Evolutionary conservation across 805 yeast genomes (phyloP), one percentile per base, ranked within the genome.

Genomic region (Wickerhamiella vanderwaltii): DNA sequence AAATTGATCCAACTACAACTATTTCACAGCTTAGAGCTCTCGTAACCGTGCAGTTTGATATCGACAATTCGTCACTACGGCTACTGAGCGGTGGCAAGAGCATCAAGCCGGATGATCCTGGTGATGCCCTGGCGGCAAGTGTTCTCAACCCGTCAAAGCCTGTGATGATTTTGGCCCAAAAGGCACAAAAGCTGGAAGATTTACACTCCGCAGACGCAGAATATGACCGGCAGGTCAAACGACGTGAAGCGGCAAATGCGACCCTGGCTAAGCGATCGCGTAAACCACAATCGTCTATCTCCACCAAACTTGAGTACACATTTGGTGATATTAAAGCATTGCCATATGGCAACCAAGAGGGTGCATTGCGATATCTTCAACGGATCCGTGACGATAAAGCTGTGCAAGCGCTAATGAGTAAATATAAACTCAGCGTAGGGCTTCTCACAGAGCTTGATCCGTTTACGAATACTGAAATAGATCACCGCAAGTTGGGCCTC

Each of bases 371-470:
- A 9, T 43, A 56, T 15, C 46, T 63, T 29, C 51, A 59, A 29
- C 46, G 59, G 19, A 49, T 63, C 7, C 42, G 51, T 15, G 55
- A 55, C 35, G 67, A 63, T 42, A 38, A 50, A 15, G 67, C 65
- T 12, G 54, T 63, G 13, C 54, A 51, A 18, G 60, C 59, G 3
- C 49, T 64, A 24, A 60, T 63, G 64, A 46, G 41, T 20, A 56
- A 55, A 43, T 51, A 64, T 50, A 53, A 57, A 37, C 60, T 57
- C 53, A 44, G 48, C 5, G 65, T 63, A 6, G 61, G 63, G 1
- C 44, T 57, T 6, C 46, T 63, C 24, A 52, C 64, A 1, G 67
- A 63, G 41, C 53, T 63, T 22, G 67, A 63, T 38, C 67, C 67
- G 1, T 57, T 62, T 4, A 46, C 60, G 5, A 59, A 60, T 47